Evolutionary conservation across 2,329 filamentous ascomycete genomes (phyloP).

Genomic region (Trichothecium roseum): DNA sequence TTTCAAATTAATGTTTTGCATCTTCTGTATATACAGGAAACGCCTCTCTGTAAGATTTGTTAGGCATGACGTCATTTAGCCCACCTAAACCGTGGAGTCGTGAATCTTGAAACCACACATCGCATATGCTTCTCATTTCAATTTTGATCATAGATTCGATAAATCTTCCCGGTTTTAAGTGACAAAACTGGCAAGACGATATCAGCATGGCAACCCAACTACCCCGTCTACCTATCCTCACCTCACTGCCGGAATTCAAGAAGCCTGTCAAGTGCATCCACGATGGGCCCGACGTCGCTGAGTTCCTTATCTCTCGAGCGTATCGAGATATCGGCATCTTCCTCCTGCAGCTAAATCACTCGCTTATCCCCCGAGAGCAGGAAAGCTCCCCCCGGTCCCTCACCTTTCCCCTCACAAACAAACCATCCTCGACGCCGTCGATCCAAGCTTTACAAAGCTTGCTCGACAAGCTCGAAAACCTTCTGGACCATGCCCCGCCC

Average conservation of each 20-base stretch:
- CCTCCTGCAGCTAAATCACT: conserved; percentile 78
- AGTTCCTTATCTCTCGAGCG: conserved; percentile 70
- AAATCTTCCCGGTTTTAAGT: too few relatives aligned
- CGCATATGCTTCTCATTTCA: too few relatives aligned
- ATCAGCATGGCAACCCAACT: conserved; percentile 8
- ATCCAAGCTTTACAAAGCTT: conserved; percentile 57
- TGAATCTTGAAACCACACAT: too few relatives aligned
- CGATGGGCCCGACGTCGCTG: conserved; percentile 69
- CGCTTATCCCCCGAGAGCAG: conserved; percentile 63
- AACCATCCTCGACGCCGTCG: conserved; percentile 33
- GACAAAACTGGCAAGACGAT: conserved; percentile 18
- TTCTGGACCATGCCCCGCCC: conserved; percentile 72
- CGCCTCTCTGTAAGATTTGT: too few relatives aligned
- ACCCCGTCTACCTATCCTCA: conserved; percentile 33
- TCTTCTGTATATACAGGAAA: too few relatives aligned
- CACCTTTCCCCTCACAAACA: conserved; percentile 33
- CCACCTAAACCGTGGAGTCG: too few relatives aligned
- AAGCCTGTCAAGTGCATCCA: conserved; percentile 73
- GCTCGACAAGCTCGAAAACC: conserved; percentile 49
- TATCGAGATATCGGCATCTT: conserved; percentile 84
- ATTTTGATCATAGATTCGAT: too few relatives aligned
- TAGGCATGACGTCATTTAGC: too few relatives aligned
- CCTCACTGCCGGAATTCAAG: conserved; percentile 44
- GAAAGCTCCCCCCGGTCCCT: conserved; percentile 14
- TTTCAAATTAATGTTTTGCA: too few relatives aligned